phyloP scores from a whole-genome alignment of 208 protist genomes.

The Wallacemonas sp. region DNA sequence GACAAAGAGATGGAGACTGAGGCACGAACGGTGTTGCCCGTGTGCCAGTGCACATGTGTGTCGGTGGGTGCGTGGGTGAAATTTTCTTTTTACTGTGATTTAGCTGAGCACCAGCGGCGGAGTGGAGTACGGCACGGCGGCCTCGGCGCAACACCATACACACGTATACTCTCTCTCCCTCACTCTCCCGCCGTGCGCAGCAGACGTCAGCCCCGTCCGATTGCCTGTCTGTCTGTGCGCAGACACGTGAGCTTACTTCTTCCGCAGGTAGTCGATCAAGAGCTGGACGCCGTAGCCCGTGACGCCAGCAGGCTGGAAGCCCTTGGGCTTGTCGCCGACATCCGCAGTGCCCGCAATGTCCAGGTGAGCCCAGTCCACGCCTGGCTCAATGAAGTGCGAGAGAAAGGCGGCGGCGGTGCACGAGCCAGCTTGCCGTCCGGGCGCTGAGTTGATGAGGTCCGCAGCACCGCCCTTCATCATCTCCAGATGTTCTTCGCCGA shows the following conservation, averaged over 20 bases:
- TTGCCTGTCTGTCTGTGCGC: too few relatives aligned
- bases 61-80: too few relatives aligned
- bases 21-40: too few relatives aligned
- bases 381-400: conserved; percentile 66
- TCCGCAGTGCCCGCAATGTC: conserved; percentile 81
- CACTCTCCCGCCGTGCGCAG: not conserved
- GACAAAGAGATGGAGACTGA: too few relatives aligned
- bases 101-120: too few relatives aligned
- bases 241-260: too few relatives aligned
- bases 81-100: too few relatives aligned
- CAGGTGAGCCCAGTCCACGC: conserved; percentile 66
- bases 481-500: conserved; percentile 71
- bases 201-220: not conserved
- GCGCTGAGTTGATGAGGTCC: conserved; percentile 62
- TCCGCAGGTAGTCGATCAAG: conserved; percentile 70
- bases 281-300: conserved; percentile 85
- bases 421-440: conserved; percentile 54
- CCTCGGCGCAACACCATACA: too few relatives aligned
- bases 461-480: conserved; percentile 69
- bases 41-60: too few relatives aligned
- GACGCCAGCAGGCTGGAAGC: conserved; percentile 61
- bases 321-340: conserved; percentile 60
- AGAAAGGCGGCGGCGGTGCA: conserved; percentile 88
- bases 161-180: too few relatives aligned
- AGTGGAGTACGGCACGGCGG: too few relatives aligned